Percentiles rank a stretch among this genome's conserved stretches.
These are phyloP conservation scores for Geotrichum restrictum DNA, from an alignment of 1,139 yeast species.

Conservation along the genomic window DNA sequence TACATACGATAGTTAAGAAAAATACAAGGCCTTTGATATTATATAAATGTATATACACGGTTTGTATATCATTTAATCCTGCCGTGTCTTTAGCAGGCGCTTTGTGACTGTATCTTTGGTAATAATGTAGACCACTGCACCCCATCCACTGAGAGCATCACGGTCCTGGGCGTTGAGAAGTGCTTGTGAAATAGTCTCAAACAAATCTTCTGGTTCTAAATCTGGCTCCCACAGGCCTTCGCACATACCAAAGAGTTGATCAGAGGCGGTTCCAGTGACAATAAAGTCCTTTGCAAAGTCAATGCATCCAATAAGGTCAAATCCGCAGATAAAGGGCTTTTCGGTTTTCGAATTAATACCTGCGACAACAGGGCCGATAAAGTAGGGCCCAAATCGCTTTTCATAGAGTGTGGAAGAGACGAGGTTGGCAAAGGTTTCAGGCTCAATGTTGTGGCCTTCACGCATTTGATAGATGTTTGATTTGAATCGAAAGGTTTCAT, in stretches of 20 bases:
- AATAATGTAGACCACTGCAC: constrained; percentile 88
- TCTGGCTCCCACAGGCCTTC: constrained; percentile 94
- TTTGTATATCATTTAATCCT: constrained; percentile 52
- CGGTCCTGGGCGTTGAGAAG: constrained; percentile 92
- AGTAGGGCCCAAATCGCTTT: constrained; percentile 90
- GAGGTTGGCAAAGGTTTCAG: constrained; percentile 86
- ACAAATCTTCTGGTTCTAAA: constrained; percentile 89
- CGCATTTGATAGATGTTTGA: constrained; percentile 84
- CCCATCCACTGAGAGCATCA: constrained; percentile 98
- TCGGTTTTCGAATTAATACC: constrained; percentile 79
- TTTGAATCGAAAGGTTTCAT: constrained; percentile 76
- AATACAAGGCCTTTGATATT: neutral
- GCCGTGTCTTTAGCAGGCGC: constrained; percentile 87
- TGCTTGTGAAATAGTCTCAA: constrained; percentile 94
- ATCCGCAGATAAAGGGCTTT: constrained; percentile 90
- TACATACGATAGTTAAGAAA: neutral
- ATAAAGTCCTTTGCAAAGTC: constrained; percentile 93
- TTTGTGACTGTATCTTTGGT: constrained; percentile 89
- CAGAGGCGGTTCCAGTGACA: constrained; percentile 95
- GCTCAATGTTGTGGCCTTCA: constrained; percentile 90
- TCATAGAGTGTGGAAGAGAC: constrained; percentile 88
- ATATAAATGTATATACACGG: neutral
- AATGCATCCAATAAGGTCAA: constrained; percentile 94
- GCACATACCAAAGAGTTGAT: constrained; percentile 97
- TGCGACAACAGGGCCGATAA: constrained; percentile 94